A percentile compares a stretch with the other conserved stretches of the same genome.
Conservation (phyloP, 768 basidiomycete species). For the Lactifluus piperatus region DNA sequence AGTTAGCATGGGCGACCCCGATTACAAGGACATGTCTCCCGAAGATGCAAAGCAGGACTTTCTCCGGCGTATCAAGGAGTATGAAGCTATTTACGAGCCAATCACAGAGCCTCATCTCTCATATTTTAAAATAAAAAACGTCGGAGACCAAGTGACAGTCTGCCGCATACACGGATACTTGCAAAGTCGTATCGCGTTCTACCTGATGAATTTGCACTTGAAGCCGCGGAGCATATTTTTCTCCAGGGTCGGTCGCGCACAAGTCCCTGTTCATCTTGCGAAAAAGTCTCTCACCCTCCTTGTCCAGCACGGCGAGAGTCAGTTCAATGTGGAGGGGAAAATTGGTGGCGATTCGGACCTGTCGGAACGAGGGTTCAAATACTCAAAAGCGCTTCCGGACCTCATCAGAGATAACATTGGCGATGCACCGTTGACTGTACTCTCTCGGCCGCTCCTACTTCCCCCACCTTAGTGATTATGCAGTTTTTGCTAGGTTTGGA, state of each 20-base stretch:
- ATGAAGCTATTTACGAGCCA: conserved; percentile 93
- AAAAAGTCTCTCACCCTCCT: conserved; percentile 10
- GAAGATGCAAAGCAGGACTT: conserved; percentile 90
- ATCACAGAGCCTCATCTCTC: conserved; percentile 86
- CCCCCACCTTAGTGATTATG: not conserved
- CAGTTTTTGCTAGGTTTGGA: conserved; percentile 75
- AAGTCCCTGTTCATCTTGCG: not conserved
- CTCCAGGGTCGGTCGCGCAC: conserved; percentile 59
- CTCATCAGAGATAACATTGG: conserved; percentile 89
- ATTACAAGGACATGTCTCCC: conserved; percentile 83
- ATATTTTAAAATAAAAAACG: conserved; percentile 87
- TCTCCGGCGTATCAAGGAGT: conserved; percentile 79
- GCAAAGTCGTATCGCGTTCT: conserved; percentile 95
- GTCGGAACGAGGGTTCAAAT: conserved; percentile 76
- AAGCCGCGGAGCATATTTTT: conserved; percentile 96
- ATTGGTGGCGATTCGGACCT: conserved; percentile 95
- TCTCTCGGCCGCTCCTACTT: conserved; percentile 16
- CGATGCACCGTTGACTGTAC: conserved; percentile 74
- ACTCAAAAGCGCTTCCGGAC: conserved; percentile 77
- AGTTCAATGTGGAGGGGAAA: conserved; percentile 92
- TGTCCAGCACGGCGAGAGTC: conserved; percentile 90
- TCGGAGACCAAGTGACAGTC: conserved; percentile 83
- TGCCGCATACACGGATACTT: conserved; percentile 89
- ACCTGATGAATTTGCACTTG: conserved; percentile 95
- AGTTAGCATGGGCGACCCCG: conserved; percentile 93